phyloP scores from a whole-genome alignment of 495 filamentous ascomycete genomes.

The Penicillium simplicissimum region DNA sequence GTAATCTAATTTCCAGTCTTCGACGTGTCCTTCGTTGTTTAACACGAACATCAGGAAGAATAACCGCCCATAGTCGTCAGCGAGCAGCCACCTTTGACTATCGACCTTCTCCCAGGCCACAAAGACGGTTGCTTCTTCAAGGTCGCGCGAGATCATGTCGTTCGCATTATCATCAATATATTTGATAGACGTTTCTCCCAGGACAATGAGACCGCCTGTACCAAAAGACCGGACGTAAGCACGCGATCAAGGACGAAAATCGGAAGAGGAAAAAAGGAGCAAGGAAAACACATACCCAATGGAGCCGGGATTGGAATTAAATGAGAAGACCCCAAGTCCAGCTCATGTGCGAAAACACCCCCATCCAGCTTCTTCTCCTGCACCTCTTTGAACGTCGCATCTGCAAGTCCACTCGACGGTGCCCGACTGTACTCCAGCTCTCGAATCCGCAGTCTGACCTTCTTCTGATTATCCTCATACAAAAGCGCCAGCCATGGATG shows the following conservation, averaged over 20 bases:
- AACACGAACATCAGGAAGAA: slow-evolving; percentile 76
- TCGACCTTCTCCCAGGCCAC: slow-evolving; percentile 87
- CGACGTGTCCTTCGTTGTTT: slow-evolving; percentile 61
- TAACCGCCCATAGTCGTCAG: slow-evolving; percentile 84
- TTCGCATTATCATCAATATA: slow-evolving; percentile 76
- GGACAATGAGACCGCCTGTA: slow-evolving; percentile 71
- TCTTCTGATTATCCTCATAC: slow-evolving; percentile 70
- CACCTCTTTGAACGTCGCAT: slow-evolving; percentile 54
- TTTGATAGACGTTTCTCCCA: slow-evolving; percentile 80
- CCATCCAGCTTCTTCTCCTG: slow-evolving; percentile 36
- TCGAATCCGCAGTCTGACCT: slow-evolving; percentile 61
- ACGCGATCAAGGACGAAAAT: background rate
- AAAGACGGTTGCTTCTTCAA: slow-evolving; percentile 77
- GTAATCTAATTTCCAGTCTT: slow-evolving; percentile 63
- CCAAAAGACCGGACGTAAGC: slow-evolving; percentile 5
- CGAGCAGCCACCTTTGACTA: slow-evolving; percentile 76
- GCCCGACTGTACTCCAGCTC: slow-evolving; percentile 53
- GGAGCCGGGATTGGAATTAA: slow-evolving; percentile 79
- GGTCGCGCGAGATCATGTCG: slow-evolving; percentile 55
- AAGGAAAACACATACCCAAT: slow-evolving; percentile 41
- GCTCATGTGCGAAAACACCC: slow-evolving; percentile 51
- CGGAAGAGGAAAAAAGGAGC: background rate
- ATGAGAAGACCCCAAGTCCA: slow-evolving; percentile 74
- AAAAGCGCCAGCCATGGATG: slow-evolving; percentile 80
- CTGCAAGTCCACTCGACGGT: slow-evolving; percentile 44